A percentile compares a stretch with the other conserved stretches of the same genome.
Conservation (phyloP, 768 basidiomycete genomes). For the Sarcodon sp. region DNA sequence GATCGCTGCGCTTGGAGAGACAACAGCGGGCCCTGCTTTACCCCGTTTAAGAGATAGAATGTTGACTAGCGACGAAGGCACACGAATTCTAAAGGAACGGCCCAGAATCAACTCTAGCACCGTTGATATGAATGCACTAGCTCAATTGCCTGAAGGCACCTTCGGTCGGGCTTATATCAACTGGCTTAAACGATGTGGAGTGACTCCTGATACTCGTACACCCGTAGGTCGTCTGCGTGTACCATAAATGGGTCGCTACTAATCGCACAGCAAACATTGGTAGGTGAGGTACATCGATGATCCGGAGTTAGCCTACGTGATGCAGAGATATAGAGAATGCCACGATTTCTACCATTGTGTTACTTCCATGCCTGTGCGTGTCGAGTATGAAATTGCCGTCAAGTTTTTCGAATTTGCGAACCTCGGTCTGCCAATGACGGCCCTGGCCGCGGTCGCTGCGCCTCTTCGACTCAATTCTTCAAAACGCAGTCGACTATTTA, state of each 20-base stretch:
- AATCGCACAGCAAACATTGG: not conserved
- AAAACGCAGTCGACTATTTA: constrained; percentile 35
- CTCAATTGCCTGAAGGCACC: constrained; percentile 59
- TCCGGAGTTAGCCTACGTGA: constrained; percentile 92
- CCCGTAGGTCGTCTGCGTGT: constrained; percentile 42
- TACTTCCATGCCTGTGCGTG: constrained; percentile 76
- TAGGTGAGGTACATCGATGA: constrained; percentile 93
- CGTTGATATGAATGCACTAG: constrained; percentile 58
- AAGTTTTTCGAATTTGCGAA: constrained; percentile 94
- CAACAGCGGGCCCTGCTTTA: constrained; percentile 72
- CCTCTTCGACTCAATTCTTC: constrained; percentile 50
- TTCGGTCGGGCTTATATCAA: constrained; percentile 80
- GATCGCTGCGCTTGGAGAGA: constrained; percentile 90
- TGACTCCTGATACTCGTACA: constrained; percentile 89
- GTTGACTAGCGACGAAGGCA: constrained; percentile 71
- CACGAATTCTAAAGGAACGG: constrained; percentile 70
- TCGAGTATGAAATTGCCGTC: constrained; percentile 85
- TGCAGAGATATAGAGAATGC: constrained; percentile 96
- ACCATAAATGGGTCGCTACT: not conserved
- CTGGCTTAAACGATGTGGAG: constrained; percentile 81
- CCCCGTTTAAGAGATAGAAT: constrained; percentile 66
- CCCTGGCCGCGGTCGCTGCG: constrained; percentile 66
- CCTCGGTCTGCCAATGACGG: constrained; percentile 80
- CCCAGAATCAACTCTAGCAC: constrained; percentile 72
- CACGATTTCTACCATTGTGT: constrained; percentile 97